Evolutionary conservation across 1,284 basidiomycete species (phyloP), one percentile per base, ranked within the genome.

Genomic region (Malassezia sympodialis): DNA sequence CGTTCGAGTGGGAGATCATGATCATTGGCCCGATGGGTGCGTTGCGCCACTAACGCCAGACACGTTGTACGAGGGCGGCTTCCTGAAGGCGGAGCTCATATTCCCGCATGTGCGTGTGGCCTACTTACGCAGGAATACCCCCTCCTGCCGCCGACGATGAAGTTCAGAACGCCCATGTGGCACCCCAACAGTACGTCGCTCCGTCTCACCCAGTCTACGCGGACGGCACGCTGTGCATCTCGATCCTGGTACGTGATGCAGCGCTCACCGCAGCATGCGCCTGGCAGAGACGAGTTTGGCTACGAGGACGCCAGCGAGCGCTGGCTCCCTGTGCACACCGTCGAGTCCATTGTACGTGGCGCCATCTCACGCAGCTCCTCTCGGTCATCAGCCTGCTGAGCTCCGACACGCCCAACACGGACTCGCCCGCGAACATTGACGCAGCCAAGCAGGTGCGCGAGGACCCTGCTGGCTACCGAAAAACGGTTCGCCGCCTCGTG

Each of bases 271-370:
- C 63, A 90, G 88, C 93, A 99, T 72, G 84, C 88, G 32, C 94
- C 94, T 1, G 93, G 90, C 45, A 88, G 93, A 57, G 94, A 99
- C 77, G 87, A 96, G 76, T 98, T 88, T 75, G 94, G 94, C 8
- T 96, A 91, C 70, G 94, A 99, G 76, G 88, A 96, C 69, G 91
- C 94, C 0, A 86, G 89, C 48, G 94, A 99, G 79, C 79, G 94
- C 59, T 99, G 94, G 94, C 79, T 93, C 76, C 94, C 94, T 0
- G 90, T 99, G 21, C 94, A 98, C 74, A 88, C 87, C 0, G 86
- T 96, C 41, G 91, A 96, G 78, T 90, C 90, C 10, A 96, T 99
- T 61, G 93, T 96, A 66, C 76, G 90, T 80, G 17, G 19, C 8
- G 1, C 19, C 5, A n/a, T 43, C 24, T 37, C 21, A 32, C 24